Base-by-base conservation (phyloP, 208 protist species). In the Trypanosoma melophagium region DNA sequence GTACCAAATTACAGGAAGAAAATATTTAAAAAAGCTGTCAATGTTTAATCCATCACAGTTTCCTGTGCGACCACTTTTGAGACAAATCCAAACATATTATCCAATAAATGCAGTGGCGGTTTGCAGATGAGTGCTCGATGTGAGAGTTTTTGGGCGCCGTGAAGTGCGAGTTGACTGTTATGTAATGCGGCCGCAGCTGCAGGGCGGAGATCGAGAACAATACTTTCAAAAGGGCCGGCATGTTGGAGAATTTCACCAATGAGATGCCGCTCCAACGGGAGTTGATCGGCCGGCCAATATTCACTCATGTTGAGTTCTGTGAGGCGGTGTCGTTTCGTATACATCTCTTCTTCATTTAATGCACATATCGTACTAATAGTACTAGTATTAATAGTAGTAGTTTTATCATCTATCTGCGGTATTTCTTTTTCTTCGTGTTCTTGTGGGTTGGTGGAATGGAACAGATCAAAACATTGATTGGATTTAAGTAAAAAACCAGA, bases 121-220 rank as follows among this genome's bases (percentile, higher is more conserved):
- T 44, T 44, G 21, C 66, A 71, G 0, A 71, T 24, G 17, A 71
- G 13, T 17, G 66, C 66, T 31, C 44, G 28, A 49, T 71, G 66
- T 16, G 66, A 71, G 4, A 55, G 25, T 41, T 71, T 45, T 4
- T 64, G 13, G 7, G 66, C 66, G 0, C n/a, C 21, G 22, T 17
- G 47, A 14, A 38, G 45, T 25, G 38, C 66, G 9, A 38, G 19
- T 56, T 35, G 7, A 31, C 41, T 28, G 24, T 64, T 31, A 41
- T 35, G 47, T 13, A 41, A 17, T 31, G n/a, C n/a, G n/a, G n/a
- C n/a, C n/a, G 44, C 49, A 4, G 13, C 7, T 16, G 47, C 9
- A 35, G 31, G 31, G 22, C 57, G 56, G 7, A 71, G 40, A 57
- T 71, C 66, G 10, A 71, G 49, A 51, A 71, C 66, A 51, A 71